These are phyloP conservation scores for Aethionema arabicum DNA, from an alignment of 345 rosid species.

Conservation along the genomic window DNA sequence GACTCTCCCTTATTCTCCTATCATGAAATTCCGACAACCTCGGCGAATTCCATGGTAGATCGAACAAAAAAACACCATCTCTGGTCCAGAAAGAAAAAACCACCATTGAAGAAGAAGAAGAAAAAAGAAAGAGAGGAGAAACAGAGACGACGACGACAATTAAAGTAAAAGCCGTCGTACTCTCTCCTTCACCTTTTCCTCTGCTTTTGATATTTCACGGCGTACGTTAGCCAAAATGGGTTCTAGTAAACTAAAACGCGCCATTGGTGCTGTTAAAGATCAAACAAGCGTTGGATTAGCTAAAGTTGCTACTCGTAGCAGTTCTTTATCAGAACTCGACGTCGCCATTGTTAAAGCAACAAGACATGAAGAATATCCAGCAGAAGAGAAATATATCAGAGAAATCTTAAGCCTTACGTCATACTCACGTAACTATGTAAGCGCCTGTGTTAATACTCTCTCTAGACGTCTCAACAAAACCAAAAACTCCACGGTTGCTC, in stretches of 20 bases:
- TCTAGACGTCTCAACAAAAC: constrained; percentile 55
- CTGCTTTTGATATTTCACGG: constrained; percentile 8
- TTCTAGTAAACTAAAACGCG: constrained; percentile 36
- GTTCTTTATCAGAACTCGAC: constrained; percentile 25
- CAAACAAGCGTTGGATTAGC: constrained; percentile 56
- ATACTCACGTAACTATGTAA: constrained; percentile 55
- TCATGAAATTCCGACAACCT: constrained; percentile 27
- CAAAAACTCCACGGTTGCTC: constrained; percentile 69
- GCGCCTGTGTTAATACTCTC: constrained; percentile 50
- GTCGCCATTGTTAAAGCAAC: constrained; percentile 59
- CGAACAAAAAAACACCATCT: constrained; percentile 22
- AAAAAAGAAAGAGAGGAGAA: constrained; percentile 22
- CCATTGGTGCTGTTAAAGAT: constrained; percentile 49
- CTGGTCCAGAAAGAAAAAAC: not conserved
- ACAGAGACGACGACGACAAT: constrained; percentile 34
- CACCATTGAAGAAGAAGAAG: no score
- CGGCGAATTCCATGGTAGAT: constrained; percentile 34
- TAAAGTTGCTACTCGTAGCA: constrained; percentile 51
- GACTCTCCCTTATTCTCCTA: not conserved
- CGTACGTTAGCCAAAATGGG: constrained; percentile 25
- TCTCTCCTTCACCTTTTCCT: not conserved
- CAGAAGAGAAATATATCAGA: constrained; percentile 52
- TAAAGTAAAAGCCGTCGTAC: constrained; percentile 22
- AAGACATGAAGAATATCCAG: constrained; percentile 77
- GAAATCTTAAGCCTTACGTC: constrained; percentile 53